Evolutionary conservation across 2,329 filamentous ascomycete species (phyloP).

Genomic region (Phyllosticta paracitricarpa): DNA sequence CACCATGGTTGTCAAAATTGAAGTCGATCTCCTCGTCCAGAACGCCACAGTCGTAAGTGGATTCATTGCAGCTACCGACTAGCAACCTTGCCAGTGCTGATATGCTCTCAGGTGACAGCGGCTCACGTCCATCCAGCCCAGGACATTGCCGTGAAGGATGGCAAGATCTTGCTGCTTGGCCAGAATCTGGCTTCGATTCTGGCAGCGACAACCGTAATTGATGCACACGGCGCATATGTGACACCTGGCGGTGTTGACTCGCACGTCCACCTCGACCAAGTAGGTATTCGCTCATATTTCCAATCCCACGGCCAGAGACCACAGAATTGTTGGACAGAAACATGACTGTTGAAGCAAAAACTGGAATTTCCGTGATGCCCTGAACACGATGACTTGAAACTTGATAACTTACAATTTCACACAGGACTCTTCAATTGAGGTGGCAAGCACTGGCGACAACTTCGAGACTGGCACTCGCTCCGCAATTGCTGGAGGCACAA

Average conservation of each 20-base stretch:
- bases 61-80: neutral
- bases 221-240: slow-evolving; percentile 37
- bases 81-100: slow-evolving; percentile 26
- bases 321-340: too few species aligned
- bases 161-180: slow-evolving; percentile 38
- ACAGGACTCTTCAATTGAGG: neutral
- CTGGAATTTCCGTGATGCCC: too few species aligned
- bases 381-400: neutral
- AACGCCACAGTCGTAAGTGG: slow-evolving; percentile 33
- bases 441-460: slow-evolving; percentile 22
- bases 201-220: slow-evolving; percentile 28
- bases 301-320: neutral
- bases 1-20: slow-evolving; percentile 13
- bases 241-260: slow-evolving; percentile 41
- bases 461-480: slow-evolving; percentile 43
- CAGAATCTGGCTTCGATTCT: slow-evolving; percentile 23
- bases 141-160: slow-evolving; percentile 39
- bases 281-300: slow-evolving; percentile 18
- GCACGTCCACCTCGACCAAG: slow-evolving; percentile 41
- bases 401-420: neutral
- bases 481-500: slow-evolving; percentile 47
- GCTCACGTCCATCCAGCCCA: slow-evolving; percentile 35
- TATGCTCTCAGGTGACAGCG: slow-evolving; percentile 20
- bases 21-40: slow-evolving; percentile 32
- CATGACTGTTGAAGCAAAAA: too few species aligned